Evolutionary conservation across 306 rosid genomes (phyloP).

Genomic region (Cucurbita maxima): DNA sequence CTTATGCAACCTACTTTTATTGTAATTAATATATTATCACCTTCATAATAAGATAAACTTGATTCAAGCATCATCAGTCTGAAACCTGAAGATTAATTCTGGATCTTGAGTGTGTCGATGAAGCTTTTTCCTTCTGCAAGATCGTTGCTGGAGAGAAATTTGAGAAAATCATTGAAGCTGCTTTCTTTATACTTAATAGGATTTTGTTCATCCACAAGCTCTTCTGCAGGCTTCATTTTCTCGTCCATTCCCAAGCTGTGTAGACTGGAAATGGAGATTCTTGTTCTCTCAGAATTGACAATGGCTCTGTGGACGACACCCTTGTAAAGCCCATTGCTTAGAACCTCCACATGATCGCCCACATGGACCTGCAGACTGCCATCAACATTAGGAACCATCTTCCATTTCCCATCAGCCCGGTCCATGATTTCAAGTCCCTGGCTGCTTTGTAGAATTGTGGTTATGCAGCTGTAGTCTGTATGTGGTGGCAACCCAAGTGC

Average conservation of each 20-base stretch:
- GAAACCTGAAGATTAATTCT: background rate
- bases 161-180: conserved; percentile 40
- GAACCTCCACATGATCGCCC: conserved; percentile 30
- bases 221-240: conserved; percentile 20
- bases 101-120: conserved; percentile 27
- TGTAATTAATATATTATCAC: background rate
- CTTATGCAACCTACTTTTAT: background rate
- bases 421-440: conserved; percentile 24
- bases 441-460: conserved; percentile 22
- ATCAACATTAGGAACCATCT: conserved; percentile 2
- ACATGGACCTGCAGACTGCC: conserved; percentile 20
- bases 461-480: conserved; percentile 39
- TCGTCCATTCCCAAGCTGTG: conserved; percentile 27
- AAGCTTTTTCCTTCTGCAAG: conserved; percentile 29
- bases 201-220: conserved; percentile 18
- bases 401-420: conserved; percentile 10
- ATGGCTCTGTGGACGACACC: conserved; percentile 18
- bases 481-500: conserved; percentile 45
- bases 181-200: conserved; percentile 16
- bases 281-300: conserved; percentile 11
- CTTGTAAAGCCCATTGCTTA: conserved; percentile 25
- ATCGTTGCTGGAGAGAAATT: conserved; percentile 28
- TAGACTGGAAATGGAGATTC: conserved; percentile 25
- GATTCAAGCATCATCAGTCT: background rate
- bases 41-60: background rate